phyloP scores from a whole-genome alignment of 768 basidiomycete genomes.

The Agaricus sinodeliciosus region DNA sequence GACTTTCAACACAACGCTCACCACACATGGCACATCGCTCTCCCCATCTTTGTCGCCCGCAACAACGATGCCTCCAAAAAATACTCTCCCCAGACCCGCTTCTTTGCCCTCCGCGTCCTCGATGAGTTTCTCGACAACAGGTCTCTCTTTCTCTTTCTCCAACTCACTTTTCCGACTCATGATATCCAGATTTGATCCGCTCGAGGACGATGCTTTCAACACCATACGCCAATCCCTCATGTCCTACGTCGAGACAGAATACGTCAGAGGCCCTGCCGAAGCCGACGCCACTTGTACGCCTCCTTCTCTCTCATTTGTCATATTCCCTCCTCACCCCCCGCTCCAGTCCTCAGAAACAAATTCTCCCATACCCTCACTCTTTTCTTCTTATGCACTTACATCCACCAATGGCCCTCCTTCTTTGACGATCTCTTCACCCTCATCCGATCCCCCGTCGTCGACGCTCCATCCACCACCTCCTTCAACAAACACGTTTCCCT shows the following conservation, averaged over 20 bases:
- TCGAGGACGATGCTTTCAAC: slow-evolving; percentile 65
- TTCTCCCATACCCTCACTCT: slow-evolving; percentile 87
- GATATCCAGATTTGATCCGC: slow-evolving; percentile 46
- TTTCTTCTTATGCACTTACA: slow-evolving; percentile 84
- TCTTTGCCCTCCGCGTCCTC: slow-evolving; percentile 73
- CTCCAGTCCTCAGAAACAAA: slow-evolving; percentile 85
- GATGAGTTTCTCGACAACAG: slow-evolving; percentile 80
- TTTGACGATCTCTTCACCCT: slow-evolving; percentile 73
- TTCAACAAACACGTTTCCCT: slow-evolving; percentile 84
- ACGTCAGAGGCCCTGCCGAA: slow-evolving; percentile 80
- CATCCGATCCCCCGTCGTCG: slow-evolving; percentile 40
- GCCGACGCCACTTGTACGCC: slow-evolving; percentile 72
- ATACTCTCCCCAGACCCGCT: slow-evolving; percentile 66
- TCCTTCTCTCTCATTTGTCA: slow-evolving; percentile 2
- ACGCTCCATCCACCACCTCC: slow-evolving; percentile 36
- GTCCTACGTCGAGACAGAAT: slow-evolving; percentile 84
- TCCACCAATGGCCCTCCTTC: slow-evolving; percentile 81
- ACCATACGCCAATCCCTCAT: slow-evolving; percentile 72
- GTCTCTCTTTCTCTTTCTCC: slow-evolving; percentile 25
- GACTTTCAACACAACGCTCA: slow-evolving; percentile 70
- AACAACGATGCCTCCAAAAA: slow-evolving; percentile 56
- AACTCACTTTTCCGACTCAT: slow-evolving; percentile 8
- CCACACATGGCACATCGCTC: slow-evolving; percentile 75
- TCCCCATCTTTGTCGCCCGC: slow-evolving; percentile 64
- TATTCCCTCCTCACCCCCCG: slow-evolving; percentile 8